Evolutionary conservation across 2,329 filamentous ascomycete genomes (phyloP), one percentile per base, ranked within the genome.

Genomic region (Cercospora brassicicola): DNA sequence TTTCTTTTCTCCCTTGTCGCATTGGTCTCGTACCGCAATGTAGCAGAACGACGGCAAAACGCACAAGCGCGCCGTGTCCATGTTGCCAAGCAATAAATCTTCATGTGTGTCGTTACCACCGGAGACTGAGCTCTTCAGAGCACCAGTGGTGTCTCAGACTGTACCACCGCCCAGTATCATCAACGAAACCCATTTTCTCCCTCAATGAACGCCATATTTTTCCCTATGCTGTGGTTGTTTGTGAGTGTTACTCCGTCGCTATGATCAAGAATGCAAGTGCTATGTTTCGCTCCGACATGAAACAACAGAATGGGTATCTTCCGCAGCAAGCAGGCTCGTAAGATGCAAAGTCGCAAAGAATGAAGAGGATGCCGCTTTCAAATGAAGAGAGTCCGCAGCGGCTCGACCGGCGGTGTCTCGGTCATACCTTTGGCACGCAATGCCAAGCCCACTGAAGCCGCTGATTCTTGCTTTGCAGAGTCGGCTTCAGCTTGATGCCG

Each of bases 301-400:
- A 68, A 65, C 61, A 60, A 62, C 39, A 68, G 64, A 68, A 62
- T 48, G 67, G 67, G 67, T 68, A 68, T 68, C 67, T 68, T 66
- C 57, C 42, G 67, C 61, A 62, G 59, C 67, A 64, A 67, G 39
- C 61, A 64, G 65, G 59, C 64, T 18, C 36, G 56, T 51, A 48
- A 62, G 13, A 62, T 69, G 65, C 61, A 53, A 62, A 62, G 64
- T 51, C 39, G 59, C 45, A 62, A 33, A 62, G 15, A 33, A 23
- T 63, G 67, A 64, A 61, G 53, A 45, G 31, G 61, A 62, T 62
- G 53, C 55, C n/a, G n/a, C 62, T 23, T 62, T 78, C 72, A 80
- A 48, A 80, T 80, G 71, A 76, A 80, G 36, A 80, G 77, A 56
- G 78, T 80, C 36, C 77, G 73, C 64, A 80, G 64, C 2, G 76